Percentiles rank a stretch among this genome's conserved stretches.
Evolutionary conservation across 495 filamentous ascomycete genomes (phyloP).

Genomic region (Talaromyces adpressus): DNA sequence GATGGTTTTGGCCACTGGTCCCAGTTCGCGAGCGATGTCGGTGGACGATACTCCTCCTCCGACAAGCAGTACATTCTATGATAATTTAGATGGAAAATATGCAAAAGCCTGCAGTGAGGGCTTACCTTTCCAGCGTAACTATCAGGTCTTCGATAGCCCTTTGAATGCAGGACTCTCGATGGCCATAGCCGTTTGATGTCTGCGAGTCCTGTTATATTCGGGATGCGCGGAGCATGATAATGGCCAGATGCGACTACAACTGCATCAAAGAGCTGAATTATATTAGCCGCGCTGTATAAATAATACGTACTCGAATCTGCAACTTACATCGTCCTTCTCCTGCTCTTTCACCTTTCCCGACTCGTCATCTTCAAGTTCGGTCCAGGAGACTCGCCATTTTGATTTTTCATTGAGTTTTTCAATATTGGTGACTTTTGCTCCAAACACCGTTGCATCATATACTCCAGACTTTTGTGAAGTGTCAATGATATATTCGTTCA

Average conservation of each 20-base stretch:
- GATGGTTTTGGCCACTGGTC: conserved; percentile 37
- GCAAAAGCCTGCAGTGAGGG: not conserved
- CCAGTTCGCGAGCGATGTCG: conserved; percentile 54
- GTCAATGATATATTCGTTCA: conserved; percentile 54
- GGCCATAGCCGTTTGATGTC: conserved; percentile 48
- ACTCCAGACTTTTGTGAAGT: conserved; percentile 44
- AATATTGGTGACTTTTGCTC: conserved; percentile 51
- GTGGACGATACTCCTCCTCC: conserved; percentile 54
- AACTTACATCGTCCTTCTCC: conserved; percentile 13
- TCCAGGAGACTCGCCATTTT: conserved; percentile 45
- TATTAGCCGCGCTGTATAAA: not conserved
- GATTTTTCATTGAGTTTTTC: conserved; percentile 28
- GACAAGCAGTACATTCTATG: conserved; percentile 50
- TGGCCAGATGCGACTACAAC: conserved; percentile 53
- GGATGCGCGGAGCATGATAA: conserved; percentile 50
- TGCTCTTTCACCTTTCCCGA: conserved; percentile 15
- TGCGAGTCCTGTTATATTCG: conserved; percentile 45
- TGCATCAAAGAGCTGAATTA: conserved; percentile 41
- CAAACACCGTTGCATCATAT: conserved; percentile 40
- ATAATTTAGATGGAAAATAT: not conserved
- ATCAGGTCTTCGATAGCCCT: conserved; percentile 48
- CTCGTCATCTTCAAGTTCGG: conserved; percentile 25
- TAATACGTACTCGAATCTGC: not conserved
- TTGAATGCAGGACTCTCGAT: conserved; percentile 48
- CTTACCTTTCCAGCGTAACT: conserved; percentile 35